Evolutionary conservation across 2,329 filamentous ascomycete genomes (phyloP), one percentile per base, ranked within the genome.

Genomic region (Trichoderma breve): DNA sequence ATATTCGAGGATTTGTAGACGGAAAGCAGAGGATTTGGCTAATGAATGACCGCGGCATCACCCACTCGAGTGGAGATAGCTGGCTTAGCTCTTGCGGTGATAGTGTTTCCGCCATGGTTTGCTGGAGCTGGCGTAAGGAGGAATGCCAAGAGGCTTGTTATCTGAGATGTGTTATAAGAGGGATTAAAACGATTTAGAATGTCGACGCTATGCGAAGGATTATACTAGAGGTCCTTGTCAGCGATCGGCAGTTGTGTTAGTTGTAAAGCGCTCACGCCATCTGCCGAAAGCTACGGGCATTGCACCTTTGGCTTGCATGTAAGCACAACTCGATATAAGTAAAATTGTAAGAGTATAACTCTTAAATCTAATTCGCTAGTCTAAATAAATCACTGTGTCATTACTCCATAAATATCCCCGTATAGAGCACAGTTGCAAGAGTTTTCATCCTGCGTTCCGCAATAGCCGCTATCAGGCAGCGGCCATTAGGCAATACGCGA

Each of bases 1-100:
- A 30, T 63, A 71, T 71, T 64, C 34, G 68, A 55, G 57, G 32
- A 18, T 36, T 64, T n/a, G 60, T 51, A 21, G 68, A 71, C 6
- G 60, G n/a, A 18, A 71, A 71, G 47, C 68, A 71, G 24, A 71
- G 51, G 32, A 71, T 26, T 9, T 71, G 68, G 21, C 68, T 71
- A 47, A 71, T 47, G 34, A 65, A 71, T 39, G 68, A 71, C 28
- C 60, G 60, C 30, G 68, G 68, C 68, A 71, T 71, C 32, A 71
- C 26, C 68, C 68, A 71, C 32, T 71, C 68, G 21, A 71, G 60
- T 57, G 68, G 68, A 58, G 68, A 71, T 30, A 61, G 53, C 26
- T 47, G 66, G 34, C 53, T 61, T 7, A 28, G 14, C 8, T 60
- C 66, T n/a, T 51, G 36, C 11, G 21, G n/a, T 15, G 36, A 9